Base-by-base conservation (phyloP, 345 rosid genomes). In the Salix exigua region DNA sequence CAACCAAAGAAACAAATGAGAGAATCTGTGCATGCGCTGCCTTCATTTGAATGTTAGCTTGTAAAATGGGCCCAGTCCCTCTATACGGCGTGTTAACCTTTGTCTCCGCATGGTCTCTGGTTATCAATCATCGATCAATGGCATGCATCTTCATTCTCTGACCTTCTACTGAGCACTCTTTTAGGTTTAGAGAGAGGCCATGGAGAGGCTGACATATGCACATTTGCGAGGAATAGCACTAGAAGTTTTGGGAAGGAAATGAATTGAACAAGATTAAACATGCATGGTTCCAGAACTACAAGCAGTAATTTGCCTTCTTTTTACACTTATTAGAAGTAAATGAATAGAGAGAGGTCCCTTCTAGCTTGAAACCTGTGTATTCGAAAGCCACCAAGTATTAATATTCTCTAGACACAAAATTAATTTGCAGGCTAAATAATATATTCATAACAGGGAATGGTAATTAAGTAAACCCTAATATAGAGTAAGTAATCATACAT, bases 391-490 rank as follows among this genome's bases (percentile, higher is more conserved):
- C 58, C 58, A 55, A 40, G 12, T 33, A 53, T 53, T 33, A 33
- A n/a, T n/a, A 53, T 3, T 55, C 62, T 55, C 25, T 65, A 50
- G 37, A 13, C 31, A 44, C 68, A 74, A n/a, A 74, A 6, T 12
- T 9, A 12, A 26, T 66, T 30, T 66, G 9, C 17, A 60, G 30
- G 61, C 68, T 30, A 68, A 30, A 53, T 8, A 42, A 63, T 58
- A 63, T 58, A 64, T 75, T 33, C 30, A 25, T 8, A 16, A 37
- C 44, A 61, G 19, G n/a, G 48, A 79, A 73, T 63, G 33, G 17
- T 6, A 37, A 17, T 23, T 68, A 28, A 33, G 5, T 12, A 66
- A 74, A 78, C 78, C 75, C 76, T 74, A 82, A 58, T 55, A 42
- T 5, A 74, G 28, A 17, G 55, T 23, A 40, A 77, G 48, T 65